These are phyloP conservation scores for Perilla frutescens DNA, from an alignment of 257 asterid species.

Conservation along the genomic window DNA sequence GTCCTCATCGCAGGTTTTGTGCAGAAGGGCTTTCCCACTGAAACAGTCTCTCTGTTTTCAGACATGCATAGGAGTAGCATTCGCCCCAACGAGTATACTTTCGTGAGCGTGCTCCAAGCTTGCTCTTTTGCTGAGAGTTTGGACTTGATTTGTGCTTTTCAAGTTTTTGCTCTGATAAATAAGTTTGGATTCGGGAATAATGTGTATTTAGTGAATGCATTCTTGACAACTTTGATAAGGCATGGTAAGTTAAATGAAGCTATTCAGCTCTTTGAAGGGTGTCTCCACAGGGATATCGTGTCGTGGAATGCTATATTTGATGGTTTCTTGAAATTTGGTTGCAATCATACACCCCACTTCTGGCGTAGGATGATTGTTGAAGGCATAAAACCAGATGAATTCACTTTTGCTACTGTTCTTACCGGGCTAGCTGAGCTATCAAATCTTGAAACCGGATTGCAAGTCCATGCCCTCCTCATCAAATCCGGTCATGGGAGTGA, in stretches of 20 bases:
- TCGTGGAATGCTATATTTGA: slow-evolving; percentile 80
- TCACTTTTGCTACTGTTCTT: slow-evolving; percentile 68
- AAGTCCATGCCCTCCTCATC: slow-evolving; percentile 61
- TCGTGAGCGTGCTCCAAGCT: slow-evolving; percentile 74
- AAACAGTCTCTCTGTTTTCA: slow-evolving; percentile 56
- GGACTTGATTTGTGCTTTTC: slow-evolving; percentile 48
- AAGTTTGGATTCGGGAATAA: slow-evolving; percentile 69
- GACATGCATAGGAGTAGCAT: slow-evolving; percentile 55
- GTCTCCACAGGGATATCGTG: slow-evolving; percentile 49
- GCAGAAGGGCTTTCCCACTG: slow-evolving; percentile 58
- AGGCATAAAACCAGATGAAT: slow-evolving; percentile 67
- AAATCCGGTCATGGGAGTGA: slow-evolving; percentile 71
- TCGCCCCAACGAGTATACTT: slow-evolving; percentile 66
- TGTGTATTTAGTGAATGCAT: slow-evolving; percentile 57
- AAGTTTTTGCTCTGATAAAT: slow-evolving; percentile 57
- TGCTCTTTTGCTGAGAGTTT: slow-evolving; percentile 55
- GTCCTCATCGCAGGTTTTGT: slow-evolving; percentile 70
- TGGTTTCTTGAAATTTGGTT: slow-evolving; percentile 56
- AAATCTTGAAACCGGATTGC: slow-evolving; percentile 60
- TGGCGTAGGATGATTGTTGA: slow-evolving; percentile 61
- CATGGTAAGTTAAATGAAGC: slow-evolving; percentile 60
- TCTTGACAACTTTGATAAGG: slow-evolving; percentile 61
- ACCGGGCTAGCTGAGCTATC: slow-evolving; percentile 70
- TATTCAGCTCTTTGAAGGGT: slow-evolving; percentile 49
- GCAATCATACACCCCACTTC: slow-evolving; percentile 47